phyloP scores from a whole-genome alignment of 2,329 filamentous ascomycete genomes.

The Penicillium sp. region DNA sequence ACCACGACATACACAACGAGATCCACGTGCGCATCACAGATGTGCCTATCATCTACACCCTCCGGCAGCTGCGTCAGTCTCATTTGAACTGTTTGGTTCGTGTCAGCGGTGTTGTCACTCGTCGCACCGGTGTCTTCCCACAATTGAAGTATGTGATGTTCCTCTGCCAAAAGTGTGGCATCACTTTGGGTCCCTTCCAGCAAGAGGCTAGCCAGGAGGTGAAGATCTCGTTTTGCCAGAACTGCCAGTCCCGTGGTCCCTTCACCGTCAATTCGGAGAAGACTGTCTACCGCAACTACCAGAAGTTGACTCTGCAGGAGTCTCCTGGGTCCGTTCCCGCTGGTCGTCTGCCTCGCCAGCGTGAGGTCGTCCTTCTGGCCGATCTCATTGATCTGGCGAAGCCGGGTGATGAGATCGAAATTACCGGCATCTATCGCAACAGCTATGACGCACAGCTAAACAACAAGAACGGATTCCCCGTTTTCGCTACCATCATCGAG shows the following conservation, averaged over 20 bases:
- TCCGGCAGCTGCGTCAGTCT: constrained; percentile 89
- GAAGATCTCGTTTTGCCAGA: constrained; percentile 93
- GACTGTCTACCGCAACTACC: constrained; percentile 97
- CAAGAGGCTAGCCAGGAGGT: constrained; percentile 97
- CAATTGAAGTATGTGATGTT: constrained; percentile 99
- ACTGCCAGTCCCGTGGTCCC: constrained; percentile 90
- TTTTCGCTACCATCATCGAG: constrained; percentile 95
- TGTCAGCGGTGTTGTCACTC: constrained; percentile 91
- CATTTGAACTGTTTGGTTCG: constrained; percentile 95
- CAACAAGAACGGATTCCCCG: constrained; percentile 97
- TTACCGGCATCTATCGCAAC: constrained; percentile 95
- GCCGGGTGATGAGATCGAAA: constrained; percentile 94
- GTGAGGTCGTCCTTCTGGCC: constrained; percentile 93
- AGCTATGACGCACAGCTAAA: constrained; percentile 97
- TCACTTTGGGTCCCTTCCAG: constrained; percentile 91
- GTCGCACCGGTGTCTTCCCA: constrained; percentile 91
- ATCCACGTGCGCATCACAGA: constrained; percentile 97
- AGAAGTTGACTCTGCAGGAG: constrained; percentile 95
- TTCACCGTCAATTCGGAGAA: constrained; percentile 96
- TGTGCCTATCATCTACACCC: constrained; percentile 88
- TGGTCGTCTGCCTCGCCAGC: constrained; percentile 85
- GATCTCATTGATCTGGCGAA: constrained; percentile 96
- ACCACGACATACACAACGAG: constrained; percentile 94
- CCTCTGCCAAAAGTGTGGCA: constrained; percentile 88
- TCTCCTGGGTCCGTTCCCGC: constrained; percentile 96